A percentile compares a stretch with the other conserved stretches of the same genome.
Conservation (phyloP, 2,329 filamentous ascomycete genomes). For the Rhinocladiella mackenziei region DNA sequence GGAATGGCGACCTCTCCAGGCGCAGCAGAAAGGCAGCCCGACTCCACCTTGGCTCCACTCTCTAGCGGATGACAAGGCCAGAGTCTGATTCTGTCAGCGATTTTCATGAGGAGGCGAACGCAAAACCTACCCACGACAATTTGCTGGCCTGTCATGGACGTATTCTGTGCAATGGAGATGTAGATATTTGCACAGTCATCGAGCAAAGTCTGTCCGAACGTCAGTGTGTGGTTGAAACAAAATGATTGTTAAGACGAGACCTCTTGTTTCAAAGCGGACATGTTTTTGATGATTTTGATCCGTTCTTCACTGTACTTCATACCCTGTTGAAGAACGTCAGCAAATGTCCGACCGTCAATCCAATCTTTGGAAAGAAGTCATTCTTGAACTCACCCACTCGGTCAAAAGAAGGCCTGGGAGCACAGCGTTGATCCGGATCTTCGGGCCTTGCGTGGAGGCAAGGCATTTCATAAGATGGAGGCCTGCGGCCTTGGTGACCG, state of each 20-base stretch:
- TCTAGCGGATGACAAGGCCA: conserved; percentile 21
- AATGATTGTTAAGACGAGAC: conserved; percentile 36
- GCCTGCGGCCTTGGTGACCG: conserved; percentile 74
- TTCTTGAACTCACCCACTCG: conserved; percentile 52
- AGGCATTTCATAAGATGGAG: conserved; percentile 65
- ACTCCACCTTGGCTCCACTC: neutral
- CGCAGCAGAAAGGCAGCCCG: neutral
- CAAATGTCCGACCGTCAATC: too few species aligned
- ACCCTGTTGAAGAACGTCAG: conserved; percentile 44
- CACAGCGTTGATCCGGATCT: conserved; percentile 62
- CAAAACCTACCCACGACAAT: conserved; percentile 40
- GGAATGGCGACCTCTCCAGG: neutral
- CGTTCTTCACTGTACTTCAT: conserved; percentile 55
- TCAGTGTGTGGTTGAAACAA: neutral
- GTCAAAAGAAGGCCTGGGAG: conserved; percentile 63
- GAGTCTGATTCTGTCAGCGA: conserved; percentile 22
- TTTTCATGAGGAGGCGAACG: neutral
- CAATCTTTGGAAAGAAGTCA: neutral
- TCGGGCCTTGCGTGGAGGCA: conserved; percentile 59
- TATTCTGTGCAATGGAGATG: conserved; percentile 41
- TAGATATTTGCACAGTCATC: conserved; percentile 43
- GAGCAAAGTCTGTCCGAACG: conserved; percentile 36
- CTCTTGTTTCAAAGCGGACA: conserved; percentile 57
- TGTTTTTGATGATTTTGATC: conserved; percentile 52
- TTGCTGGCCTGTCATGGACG: conserved; percentile 45